phyloP scores from a whole-genome alignment of 2,329 filamentous ascomycete species.

The Phialophora expanda region DNA sequence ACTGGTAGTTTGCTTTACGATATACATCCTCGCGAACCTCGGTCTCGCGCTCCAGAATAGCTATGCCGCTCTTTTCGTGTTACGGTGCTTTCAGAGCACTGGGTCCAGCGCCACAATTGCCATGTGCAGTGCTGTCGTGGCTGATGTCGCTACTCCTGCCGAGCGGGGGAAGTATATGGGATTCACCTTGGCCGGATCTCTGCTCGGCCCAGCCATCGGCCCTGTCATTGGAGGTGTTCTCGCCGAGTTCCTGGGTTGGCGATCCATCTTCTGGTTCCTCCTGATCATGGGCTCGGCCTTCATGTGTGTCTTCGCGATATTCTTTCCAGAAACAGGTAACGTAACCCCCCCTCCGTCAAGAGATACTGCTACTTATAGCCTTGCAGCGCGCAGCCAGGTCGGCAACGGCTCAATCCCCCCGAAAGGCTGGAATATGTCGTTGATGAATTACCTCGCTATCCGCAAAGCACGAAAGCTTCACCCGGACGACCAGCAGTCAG shows the following conservation, averaged over 20 bases:
- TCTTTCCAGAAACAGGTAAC: constrained; percentile 47
- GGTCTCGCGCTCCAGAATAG: constrained; percentile 49
- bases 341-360: not conserved
- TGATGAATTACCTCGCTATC: constrained; percentile 39
- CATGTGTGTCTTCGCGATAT: constrained; percentile 40
- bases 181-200: constrained; percentile 44
- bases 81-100: constrained; percentile 47
- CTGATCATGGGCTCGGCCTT: constrained; percentile 53
- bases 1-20: constrained; percentile 47
- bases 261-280: constrained; percentile 61
- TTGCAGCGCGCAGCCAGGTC: constrained; percentile 43
- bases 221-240: constrained; percentile 51
- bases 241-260: constrained; percentile 58
- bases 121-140: constrained; percentile 48
- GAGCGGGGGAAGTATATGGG: constrained; percentile 52
- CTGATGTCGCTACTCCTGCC: constrained; percentile 47
- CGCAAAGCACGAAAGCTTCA: constrained; percentile 32
- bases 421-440: constrained; percentile 46
- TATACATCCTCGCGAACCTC: constrained; percentile 53
- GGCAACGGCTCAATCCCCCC: constrained; percentile 49
- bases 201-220: constrained; percentile 54
- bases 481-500: constrained; percentile 19
- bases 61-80: constrained; percentile 47
- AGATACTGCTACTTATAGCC: not conserved
- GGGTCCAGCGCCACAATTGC: constrained; percentile 50